Evolutionary conservation across 441 rosid genomes (phyloP), one percentile per base, ranked within the genome.

Genomic region (Arabidopsis hybrid): DNA sequence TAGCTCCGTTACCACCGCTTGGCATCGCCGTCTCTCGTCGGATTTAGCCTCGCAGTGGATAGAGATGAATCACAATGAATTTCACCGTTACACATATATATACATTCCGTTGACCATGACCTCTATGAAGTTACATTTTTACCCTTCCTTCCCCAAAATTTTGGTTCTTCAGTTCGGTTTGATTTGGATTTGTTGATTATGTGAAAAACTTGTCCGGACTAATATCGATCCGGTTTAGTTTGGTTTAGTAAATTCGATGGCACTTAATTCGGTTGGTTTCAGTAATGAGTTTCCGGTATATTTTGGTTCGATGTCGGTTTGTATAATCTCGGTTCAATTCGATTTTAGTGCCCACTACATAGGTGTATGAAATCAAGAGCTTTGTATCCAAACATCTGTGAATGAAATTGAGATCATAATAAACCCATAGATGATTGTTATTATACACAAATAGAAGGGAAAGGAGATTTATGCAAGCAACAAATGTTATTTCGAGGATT

Each of bases 1-100:
- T 60, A 10, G 51, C 55, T 71, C 72, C 80, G 73, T 71, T 77
- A 17, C 80, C 80, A 7, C 80, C 80, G 77, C 80, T 72, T 72
- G 73, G 73, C 80, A 77, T 77, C 72, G 67, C 77, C 67, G 51
- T 53, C 21, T 39, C 56, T 63, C 38, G 55, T 57, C 53, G 35
- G 69, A 31, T 52, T 32, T 17, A 17, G 5, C 76, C 29, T 26
- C 29, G 29, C 2, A 26, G 29, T 26, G 29, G 29, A 26, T 2
- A 21, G 29, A 26, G 29, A 26, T 26, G 29, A 3, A 26, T 18
- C 26, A 2, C n/a, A 36, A 62, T 13, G 7, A 57, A n/a, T 36
- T 14, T 53, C 2, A 26, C 29, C 29, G 29, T 26, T 26, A 46
- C 5, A 26, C 6, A 1, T n/a, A 31, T 34, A 31, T 31, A 34